Evolutionary conservation across 2,329 filamentous ascomycete species (phyloP).

Genomic region (Magnaporthiopsis rhizophila): DNA sequence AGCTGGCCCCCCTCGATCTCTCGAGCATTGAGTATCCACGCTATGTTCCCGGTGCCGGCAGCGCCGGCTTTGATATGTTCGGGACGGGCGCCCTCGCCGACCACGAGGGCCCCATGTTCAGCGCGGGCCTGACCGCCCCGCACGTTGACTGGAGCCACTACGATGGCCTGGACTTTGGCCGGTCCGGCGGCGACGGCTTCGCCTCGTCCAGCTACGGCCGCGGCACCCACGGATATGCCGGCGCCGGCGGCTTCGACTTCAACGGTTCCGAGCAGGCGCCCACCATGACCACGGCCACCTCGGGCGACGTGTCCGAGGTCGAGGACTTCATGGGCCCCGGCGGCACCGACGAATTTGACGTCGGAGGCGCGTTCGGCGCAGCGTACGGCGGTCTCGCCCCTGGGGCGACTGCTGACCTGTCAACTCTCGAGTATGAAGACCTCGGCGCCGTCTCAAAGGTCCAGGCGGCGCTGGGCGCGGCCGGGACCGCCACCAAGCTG

Average conservation of each 20-base stretch:
- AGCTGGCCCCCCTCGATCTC: slow-evolving; percentile 51
- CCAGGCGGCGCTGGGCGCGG: not conserved
- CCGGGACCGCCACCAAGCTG: not conserved
- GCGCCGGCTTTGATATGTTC: slow-evolving; percentile 43
- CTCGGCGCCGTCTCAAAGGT: not conserved
- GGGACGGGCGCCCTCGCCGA: slow-evolving; percentile 34
- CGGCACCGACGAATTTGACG: slow-evolving; percentile 34
- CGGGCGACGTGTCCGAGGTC: slow-evolving; percentile 59
- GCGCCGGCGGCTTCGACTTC: slow-evolving; percentile 37
- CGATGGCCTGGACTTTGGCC: slow-evolving; percentile 34
- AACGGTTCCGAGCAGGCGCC: slow-evolving; percentile 46
- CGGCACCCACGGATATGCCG: slow-evolving; percentile 20
- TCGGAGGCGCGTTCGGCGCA: slow-evolving; percentile 28
- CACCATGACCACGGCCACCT: slow-evolving; percentile 50
- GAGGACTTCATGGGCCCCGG: slow-evolving; percentile 45
- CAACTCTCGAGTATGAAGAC: not conserved
- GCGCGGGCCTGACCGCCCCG: slow-evolving; percentile 50
- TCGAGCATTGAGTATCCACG: slow-evolving; percentile 45
- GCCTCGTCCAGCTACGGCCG: slow-evolving; percentile 44
- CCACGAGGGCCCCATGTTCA: slow-evolving; percentile 51
- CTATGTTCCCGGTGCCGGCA: slow-evolving; percentile 31
- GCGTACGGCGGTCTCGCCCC: not conserved
- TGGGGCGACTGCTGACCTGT: not conserved
- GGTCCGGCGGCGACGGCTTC: slow-evolving; percentile 35
- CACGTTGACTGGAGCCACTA: slow-evolving; percentile 47